Conservation (phyloP, 352 stramenopile species). For the Pythium pectinolyticum region DNA sequence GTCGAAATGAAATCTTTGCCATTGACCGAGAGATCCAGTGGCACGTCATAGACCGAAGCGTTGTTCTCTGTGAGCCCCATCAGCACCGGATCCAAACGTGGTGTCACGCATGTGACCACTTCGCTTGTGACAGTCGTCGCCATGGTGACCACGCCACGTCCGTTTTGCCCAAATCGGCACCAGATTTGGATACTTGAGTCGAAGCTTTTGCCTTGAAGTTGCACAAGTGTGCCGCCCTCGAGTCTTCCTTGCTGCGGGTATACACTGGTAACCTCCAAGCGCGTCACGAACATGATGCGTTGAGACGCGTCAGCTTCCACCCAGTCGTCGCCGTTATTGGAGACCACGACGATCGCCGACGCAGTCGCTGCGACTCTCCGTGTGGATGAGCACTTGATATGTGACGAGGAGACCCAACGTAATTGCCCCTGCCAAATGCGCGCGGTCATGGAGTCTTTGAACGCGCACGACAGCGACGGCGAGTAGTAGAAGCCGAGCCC, state of each 20-base stretch:
- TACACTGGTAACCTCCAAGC: slow-evolving; percentile 44
- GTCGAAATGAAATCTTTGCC: slow-evolving; percentile 63
- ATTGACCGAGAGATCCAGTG: slow-evolving; percentile 59
- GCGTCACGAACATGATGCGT: slow-evolving; percentile 23
- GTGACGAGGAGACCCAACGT: slow-evolving; percentile 41
- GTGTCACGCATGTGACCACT: slow-evolving; percentile 43
- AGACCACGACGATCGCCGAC: slow-evolving; percentile 36
- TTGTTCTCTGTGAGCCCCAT: slow-evolving; percentile 6
- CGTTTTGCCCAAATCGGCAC: slow-evolving; percentile 63
- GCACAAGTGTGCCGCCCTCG: slow-evolving; percentile 55
- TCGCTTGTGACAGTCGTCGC: slow-evolving; percentile 30
- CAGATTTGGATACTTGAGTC: slow-evolving; percentile 32
- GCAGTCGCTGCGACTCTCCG: slow-evolving; percentile 22
- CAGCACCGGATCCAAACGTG: slow-evolving; percentile 27
- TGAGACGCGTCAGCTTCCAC: neutral
- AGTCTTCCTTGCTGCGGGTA: slow-evolving; percentile 45
- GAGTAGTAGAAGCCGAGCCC: slow-evolving; percentile 55
- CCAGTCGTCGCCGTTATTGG: slow-evolving; percentile 56
- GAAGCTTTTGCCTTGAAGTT: slow-evolving; percentile 60
- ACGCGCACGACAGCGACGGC: slow-evolving; percentile 43
- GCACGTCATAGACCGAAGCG: neutral
- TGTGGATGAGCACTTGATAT: slow-evolving; percentile 52
- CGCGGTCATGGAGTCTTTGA: slow-evolving; percentile 19
- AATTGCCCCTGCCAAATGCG: slow-evolving; percentile 17
- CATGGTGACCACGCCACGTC: slow-evolving; percentile 20